phyloP scores from a whole-genome alignment of 2,329 filamentous ascomycete genomes.

The Penicillium italicum region DNA sequence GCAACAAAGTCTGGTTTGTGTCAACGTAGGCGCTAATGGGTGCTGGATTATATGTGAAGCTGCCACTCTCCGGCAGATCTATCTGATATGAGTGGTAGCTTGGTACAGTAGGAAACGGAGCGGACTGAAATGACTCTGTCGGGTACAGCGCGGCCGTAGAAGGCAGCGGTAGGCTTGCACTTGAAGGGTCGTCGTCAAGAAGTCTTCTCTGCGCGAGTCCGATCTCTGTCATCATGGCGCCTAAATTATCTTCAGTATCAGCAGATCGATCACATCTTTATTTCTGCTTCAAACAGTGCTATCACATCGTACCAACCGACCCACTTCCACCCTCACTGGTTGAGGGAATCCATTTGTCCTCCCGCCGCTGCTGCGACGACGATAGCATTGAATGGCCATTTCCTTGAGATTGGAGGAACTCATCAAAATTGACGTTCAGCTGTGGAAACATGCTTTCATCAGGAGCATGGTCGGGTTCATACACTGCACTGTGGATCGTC shows the following conservation, averaged over 20 bases:
- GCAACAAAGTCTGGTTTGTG: slow-evolving; percentile 9
- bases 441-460: slow-evolving; percentile 17
- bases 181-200: slow-evolving; percentile 28
- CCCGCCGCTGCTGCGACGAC: slow-evolving; percentile 34
- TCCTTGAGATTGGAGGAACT: slow-evolving; percentile 36
- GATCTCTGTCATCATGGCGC: slow-evolving; percentile 35
- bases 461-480: slow-evolving; percentile 1
- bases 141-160: slow-evolving; percentile 14
- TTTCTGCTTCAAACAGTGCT: not conserved
- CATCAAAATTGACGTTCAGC: slow-evolving; percentile 37
- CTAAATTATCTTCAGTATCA: slow-evolving; percentile 16
- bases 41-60: not conserved
- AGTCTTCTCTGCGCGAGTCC: slow-evolving; percentile 32
- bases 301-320: slow-evolving; percentile 29
- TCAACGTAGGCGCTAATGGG: not conserved
- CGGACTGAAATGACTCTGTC: slow-evolving; percentile 16
- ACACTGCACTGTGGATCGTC: slow-evolving; percentile 2
- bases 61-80: not conserved
- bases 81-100: slow-evolving; percentile 5
- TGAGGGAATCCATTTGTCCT: slow-evolving; percentile 36
- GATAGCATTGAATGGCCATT: slow-evolving; percentile 15
- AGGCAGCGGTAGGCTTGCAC: slow-evolving; percentile 11
- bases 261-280: not conserved
- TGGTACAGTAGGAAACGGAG: slow-evolving; percentile 14
- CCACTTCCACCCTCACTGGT: slow-evolving; percentile 23